Conservation (phyloP, 1,139 yeast genomes). For the Hemisphaericaspora subhashii region DNA sequence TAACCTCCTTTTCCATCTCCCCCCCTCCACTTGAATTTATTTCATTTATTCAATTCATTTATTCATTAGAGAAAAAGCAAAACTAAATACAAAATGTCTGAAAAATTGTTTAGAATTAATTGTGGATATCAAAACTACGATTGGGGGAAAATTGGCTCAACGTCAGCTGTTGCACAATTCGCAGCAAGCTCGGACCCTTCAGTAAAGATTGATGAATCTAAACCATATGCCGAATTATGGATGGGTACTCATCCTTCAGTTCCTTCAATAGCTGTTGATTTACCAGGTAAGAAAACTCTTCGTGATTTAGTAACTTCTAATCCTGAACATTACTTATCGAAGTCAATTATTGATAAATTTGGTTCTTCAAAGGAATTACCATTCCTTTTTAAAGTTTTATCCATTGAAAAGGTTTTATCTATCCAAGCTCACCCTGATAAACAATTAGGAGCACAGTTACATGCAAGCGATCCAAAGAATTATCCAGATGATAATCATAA, state of each 20-base stretch:
- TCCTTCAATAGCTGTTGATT: constrained; percentile 65
- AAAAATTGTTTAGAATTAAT: constrained; percentile 42
- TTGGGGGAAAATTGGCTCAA: constrained; percentile 85
- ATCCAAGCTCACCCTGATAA: constrained; percentile 99
- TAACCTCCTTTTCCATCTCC: too few species aligned
- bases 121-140: constrained; percentile 71
- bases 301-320: constrained; percentile 61
- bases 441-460: constrained; percentile 71
- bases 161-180: constrained; percentile 86
- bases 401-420: constrained; percentile 87
- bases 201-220: constrained; percentile 59
- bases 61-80: too few species aligned
- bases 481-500: constrained; percentile 98
- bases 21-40: too few species aligned
- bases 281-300: constrained; percentile 48
- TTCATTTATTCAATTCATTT: too few species aligned
- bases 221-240: constrained; percentile 94
- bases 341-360: constrained; percentile 60
- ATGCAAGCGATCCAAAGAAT: constrained; percentile 80
- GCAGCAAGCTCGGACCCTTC: constrained; percentile 68
- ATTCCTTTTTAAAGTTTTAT: constrained; percentile 87
- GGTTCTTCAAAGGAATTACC: constrained; percentile 76
- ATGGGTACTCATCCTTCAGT: constrained; percentile 98
- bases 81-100: too few species aligned
- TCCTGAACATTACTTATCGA: constrained; percentile 63